These are phyloP conservation scores for Scedosporium apiospermum DNA, from an alignment of 2,329 filamentous ascomycete genomes.

Conservation along the genomic window DNA sequence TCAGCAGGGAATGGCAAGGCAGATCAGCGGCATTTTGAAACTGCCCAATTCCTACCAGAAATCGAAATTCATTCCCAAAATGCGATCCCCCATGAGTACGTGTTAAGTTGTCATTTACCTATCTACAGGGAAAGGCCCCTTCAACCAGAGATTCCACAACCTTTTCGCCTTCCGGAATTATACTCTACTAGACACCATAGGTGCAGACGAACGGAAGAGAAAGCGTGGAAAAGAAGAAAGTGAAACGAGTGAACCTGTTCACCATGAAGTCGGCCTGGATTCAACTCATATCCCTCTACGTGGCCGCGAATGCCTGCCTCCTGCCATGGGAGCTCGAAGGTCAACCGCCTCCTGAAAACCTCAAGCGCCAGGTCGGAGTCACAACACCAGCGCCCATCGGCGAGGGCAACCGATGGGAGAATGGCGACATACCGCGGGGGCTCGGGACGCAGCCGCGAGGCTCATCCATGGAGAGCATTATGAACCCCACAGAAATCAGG, in stretches of 20 bases:
- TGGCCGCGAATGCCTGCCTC: neutral
- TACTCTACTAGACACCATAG: too few relatives aligned
- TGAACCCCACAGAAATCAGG: constrained; percentile 34
- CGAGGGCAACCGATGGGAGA: constrained; percentile 3
- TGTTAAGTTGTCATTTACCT: too few relatives aligned
- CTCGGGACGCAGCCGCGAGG: constrained; percentile 1
- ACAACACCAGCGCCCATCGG: neutral
- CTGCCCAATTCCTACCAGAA: neutral
- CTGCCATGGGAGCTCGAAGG: constrained; percentile 1
- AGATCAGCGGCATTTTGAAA: neutral
- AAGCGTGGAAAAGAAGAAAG: too few relatives aligned
- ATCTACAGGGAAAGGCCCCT: too few relatives aligned
- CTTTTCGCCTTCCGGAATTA: too few relatives aligned
- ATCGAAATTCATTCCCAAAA: too few relatives aligned
- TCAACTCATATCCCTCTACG: neutral
- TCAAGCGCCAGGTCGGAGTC: neutral
- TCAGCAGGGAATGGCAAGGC: neutral
- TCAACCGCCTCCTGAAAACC: neutral
- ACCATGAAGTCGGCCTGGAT: neutral
- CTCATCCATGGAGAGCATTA: constrained; percentile 24
- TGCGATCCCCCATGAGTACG: too few relatives aligned
- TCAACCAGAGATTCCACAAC: too few relatives aligned
- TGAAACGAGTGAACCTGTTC: neutral
- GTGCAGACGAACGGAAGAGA: too few relatives aligned
- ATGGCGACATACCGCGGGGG: neutral